Conservation (phyloP, 148 eudicot genomes). For the Rhododendron williamsianum region DNA sequence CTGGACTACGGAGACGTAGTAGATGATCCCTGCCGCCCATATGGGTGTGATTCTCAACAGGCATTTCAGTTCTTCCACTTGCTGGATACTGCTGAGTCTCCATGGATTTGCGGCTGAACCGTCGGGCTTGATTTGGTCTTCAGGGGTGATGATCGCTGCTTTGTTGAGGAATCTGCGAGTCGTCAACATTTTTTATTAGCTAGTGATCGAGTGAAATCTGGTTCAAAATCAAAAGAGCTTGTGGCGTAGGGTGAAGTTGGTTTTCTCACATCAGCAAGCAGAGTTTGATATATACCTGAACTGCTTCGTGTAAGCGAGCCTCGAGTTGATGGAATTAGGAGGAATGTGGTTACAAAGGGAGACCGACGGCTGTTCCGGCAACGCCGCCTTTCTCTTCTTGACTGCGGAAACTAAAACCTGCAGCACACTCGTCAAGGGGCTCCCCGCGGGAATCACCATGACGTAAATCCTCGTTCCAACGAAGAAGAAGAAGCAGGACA, state of each 20-base stretch:
- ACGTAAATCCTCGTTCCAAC: conserved; percentile 44
- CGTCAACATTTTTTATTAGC: background rate
- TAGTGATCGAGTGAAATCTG: background rate
- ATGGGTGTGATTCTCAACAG: conserved; percentile 38
- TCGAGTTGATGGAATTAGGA: conserved; percentile 25
- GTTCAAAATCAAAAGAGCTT: background rate
- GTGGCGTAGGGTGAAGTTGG: background rate
- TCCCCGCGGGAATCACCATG: conserved; percentile 40
- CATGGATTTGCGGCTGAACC: conserved; percentile 37
- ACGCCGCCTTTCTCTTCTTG: conserved; percentile 34
- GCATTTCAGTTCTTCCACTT: conserved; percentile 50
- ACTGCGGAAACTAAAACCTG: conserved; percentile 42
- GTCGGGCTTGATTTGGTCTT: conserved; percentile 26
- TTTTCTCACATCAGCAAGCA: background rate
- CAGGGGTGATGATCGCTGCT: conserved; percentile 31
- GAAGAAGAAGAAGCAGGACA: conserved; percentile 50
- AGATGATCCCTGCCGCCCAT: conserved; percentile 35
- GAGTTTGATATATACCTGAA: conserved; percentile 31
- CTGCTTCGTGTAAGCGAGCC: conserved; percentile 43
- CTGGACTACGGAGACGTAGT: conserved; percentile 6
- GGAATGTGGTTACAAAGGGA: conserved; percentile 25
- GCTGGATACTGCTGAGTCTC: conserved; percentile 42
- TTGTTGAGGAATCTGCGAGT: conserved; percentile 33
- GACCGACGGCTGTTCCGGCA: conserved; percentile 20
- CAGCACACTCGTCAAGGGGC: conserved; percentile 40